Evolutionary conservation across 1,139 yeast genomes (phyloP).

Genomic region (Blastobotrys elegans): DNA sequence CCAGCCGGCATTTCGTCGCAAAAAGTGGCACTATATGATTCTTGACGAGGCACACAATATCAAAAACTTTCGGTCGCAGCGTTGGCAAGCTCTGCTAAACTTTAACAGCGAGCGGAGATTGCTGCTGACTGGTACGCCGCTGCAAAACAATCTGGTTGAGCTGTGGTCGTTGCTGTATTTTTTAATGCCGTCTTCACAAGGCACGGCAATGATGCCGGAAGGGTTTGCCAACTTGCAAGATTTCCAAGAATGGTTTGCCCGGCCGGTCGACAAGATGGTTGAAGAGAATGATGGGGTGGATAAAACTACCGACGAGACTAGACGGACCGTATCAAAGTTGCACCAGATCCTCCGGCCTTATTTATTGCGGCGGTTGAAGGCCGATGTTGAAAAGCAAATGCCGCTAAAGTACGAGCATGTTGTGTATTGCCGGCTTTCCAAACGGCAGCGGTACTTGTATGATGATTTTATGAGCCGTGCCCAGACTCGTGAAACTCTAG

Average conservation of each 20-base stretch:
- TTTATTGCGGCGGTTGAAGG: slow-evolving; percentile 81
- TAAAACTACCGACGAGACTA: slow-evolving; percentile 65
- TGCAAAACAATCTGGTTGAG: slow-evolving; percentile 88
- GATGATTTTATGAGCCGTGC: slow-evolving; percentile 98
- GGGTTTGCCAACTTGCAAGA: slow-evolving; percentile 96
- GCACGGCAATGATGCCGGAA: slow-evolving; percentile 71
- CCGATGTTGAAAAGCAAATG: slow-evolving; percentile 98
- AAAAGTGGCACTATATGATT: slow-evolving; percentile 94
- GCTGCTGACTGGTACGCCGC: slow-evolving; percentile 90
- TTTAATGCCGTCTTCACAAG: slow-evolving; percentile 86
- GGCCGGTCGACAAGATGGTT: slow-evolving; percentile 87
- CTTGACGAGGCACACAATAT: slow-evolving; percentile 98
- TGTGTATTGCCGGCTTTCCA: slow-evolving; percentile 84
- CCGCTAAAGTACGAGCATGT: slow-evolving; percentile 97
- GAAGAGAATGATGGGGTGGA: slow-evolving; percentile 58
- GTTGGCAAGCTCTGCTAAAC: slow-evolving; percentile 94
- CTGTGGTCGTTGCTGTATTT: slow-evolving; percentile 91
- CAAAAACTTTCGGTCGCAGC: slow-evolving; percentile 89
- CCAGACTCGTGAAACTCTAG: slow-evolving; percentile 87
- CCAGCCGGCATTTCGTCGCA: slow-evolving; percentile 86
- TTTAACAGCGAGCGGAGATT: slow-evolving; percentile 88
- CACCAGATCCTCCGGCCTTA: slow-evolving; percentile 95
- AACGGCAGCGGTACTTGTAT: slow-evolving; percentile 84
- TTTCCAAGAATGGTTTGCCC: slow-evolving; percentile 97
- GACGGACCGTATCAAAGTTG: slow-evolving; percentile 76